These are phyloP conservation scores for Petasospora rhodanensis DNA, from an alignment of 1,139 yeast genomes.

Conservation along the genomic window DNA sequence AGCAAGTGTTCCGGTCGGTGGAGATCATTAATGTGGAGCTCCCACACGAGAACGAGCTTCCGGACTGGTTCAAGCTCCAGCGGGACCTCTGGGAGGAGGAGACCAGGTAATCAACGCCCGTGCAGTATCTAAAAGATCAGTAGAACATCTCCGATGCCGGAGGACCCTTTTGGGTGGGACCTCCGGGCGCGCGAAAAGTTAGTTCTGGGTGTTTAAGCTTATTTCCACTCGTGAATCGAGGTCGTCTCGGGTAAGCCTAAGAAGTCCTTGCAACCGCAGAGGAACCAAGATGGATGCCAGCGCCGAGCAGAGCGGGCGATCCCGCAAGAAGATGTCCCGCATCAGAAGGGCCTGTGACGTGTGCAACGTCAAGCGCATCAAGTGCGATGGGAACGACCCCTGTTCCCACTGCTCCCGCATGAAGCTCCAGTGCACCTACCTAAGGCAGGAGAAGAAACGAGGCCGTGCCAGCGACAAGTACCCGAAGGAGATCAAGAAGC, in stretches of 20 bases:
- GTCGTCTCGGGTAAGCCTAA: too few species aligned
- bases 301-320: too few species aligned
- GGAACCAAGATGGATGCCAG: too few species aligned
- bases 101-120: too few species aligned
- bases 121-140: too few species aligned
- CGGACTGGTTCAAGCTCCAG: slow-evolving; percentile 66
- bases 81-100: slow-evolving; percentile 70
- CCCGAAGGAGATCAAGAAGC: slow-evolving; percentile 25
- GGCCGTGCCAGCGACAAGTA: slow-evolving; percentile 35
- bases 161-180: too few species aligned
- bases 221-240: too few species aligned
- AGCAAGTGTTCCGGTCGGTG: slow-evolving; percentile 23
- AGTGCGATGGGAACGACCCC: slow-evolving; percentile 37
- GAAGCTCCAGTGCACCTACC: slow-evolving; percentile 32
- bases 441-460: slow-evolving; percentile 35
- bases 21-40: slow-evolving; percentile 38
- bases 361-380: slow-evolving; percentile 37
- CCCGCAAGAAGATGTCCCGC: slow-evolving; percentile 18
- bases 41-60: slow-evolving; percentile 60
- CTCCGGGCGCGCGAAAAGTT: too few species aligned
- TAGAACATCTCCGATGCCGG: too few species aligned
- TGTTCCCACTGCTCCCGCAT: slow-evolving; percentile 33
- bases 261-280: too few species aligned
- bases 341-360: slow-evolving; percentile 37
- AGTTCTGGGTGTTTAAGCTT: not conserved